phyloP scores from a whole-genome alignment of 805 yeast species.

The Metschnikowia colocasiae region DNA sequence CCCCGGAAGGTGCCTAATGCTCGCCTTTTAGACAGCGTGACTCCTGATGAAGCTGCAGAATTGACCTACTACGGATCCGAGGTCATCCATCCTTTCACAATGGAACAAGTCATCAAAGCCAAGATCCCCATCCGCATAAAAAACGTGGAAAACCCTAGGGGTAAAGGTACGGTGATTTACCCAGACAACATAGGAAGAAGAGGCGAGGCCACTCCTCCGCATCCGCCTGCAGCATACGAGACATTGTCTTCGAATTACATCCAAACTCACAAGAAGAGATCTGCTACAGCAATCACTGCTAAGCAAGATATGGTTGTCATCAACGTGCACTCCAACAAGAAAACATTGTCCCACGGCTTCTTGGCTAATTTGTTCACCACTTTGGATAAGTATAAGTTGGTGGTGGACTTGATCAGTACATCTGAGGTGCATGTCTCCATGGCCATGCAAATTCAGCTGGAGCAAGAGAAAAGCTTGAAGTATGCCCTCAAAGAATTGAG shows the following conservation, averaged over 20 bases:
- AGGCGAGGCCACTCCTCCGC: conserved; percentile 91
- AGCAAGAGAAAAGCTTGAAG: conserved; percentile 60
- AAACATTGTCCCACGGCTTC: conserved; percentile 91
- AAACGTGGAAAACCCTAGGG: conserved; percentile 91
- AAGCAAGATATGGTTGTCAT: conserved; percentile 88
- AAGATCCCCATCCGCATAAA: conserved; percentile 95
- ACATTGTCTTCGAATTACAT: conserved; percentile 36
- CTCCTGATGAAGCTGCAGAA: conserved; percentile 99
- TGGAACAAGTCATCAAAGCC: conserved; percentile 97
- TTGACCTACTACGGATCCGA: conserved; percentile 96
- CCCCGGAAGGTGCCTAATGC: conserved; percentile 94
- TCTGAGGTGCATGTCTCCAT: conserved; percentile 97
- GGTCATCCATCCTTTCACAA: conserved; percentile 97
- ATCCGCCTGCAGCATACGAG: conserved; percentile 79
- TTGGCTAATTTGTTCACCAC: conserved; percentile 86
- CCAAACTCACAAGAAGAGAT: conserved; percentile 47
- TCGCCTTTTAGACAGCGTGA: conserved; percentile 76
- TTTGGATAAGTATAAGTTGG: conserved; percentile 76
- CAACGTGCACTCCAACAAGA: conserved; percentile 90
- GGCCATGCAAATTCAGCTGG: conserved; percentile 81
- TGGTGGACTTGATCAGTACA: conserved; percentile 93
- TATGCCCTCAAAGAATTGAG: conserved; percentile 76
- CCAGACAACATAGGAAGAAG: conserved; percentile 84
- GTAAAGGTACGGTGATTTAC: conserved; percentile 88
- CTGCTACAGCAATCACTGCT: conserved; percentile 95